These are phyloP conservation scores for Colletotrichum agaves DNA, from an alignment of 2,329 filamentous ascomycete genomes.

Conservation along the genomic window DNA sequence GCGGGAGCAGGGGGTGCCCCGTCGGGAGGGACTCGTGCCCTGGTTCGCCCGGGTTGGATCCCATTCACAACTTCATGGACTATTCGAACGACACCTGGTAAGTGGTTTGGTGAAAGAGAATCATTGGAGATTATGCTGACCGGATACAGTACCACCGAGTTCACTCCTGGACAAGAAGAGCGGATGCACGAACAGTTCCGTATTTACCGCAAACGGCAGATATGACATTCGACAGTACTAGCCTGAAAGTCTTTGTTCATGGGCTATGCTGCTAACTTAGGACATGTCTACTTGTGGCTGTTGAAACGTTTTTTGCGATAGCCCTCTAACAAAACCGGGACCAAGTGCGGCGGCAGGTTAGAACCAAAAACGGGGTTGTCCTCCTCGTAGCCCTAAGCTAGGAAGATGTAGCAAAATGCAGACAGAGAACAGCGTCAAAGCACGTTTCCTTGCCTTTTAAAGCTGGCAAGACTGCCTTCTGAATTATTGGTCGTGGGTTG, in stretches of 20 bases:
- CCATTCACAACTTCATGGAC: conserved; percentile 54
- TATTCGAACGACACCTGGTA: conserved; percentile 50
- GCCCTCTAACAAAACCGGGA: background rate
- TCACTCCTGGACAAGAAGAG: conserved; percentile 30
- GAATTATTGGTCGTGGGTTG: conserved; percentile 61
- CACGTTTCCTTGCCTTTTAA: conserved; percentile 46
- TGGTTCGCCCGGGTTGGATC: conserved; percentile 45
- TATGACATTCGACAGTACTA: background rate
- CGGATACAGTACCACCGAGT: conserved; percentile 21
- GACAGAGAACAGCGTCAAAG: background rate
- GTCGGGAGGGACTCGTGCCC: conserved; percentile 49
- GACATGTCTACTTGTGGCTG: too few species aligned
- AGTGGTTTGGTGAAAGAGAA: background rate
- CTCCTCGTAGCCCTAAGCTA: conserved; percentile 55
- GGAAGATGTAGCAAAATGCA: background rate
- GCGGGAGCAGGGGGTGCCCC: conserved; percentile 50
- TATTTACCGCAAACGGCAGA: conserved; percentile 9
- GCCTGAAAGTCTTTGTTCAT: too few species aligned
- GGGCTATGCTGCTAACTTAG: too few species aligned
- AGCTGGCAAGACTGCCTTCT: conserved; percentile 60
- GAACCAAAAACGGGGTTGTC: conserved; percentile 57
- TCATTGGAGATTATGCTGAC: background rate
- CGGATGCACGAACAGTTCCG: conserved; percentile 31
- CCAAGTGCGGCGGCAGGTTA: conserved; percentile 38
- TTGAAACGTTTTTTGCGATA: background rate